These are phyloP conservation scores for Rhizopus arrhizus DNA, from an alignment of 371 early-diverging fungal genomes.

Conservation along the genomic window DNA sequence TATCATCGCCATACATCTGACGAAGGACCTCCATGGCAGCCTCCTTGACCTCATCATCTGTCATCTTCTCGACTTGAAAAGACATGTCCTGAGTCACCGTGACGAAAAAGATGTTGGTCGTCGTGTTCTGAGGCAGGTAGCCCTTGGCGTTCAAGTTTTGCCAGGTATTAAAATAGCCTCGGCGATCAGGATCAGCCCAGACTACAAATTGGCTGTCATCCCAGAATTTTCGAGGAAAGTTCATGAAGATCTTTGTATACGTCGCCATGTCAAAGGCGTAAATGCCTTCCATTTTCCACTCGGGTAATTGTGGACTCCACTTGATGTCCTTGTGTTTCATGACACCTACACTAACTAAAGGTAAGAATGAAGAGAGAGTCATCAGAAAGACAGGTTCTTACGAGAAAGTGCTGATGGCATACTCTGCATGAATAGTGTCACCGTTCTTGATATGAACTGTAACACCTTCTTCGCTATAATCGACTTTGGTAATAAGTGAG, in stretches of 20 bases:
- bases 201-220: conserved; percentile 46
- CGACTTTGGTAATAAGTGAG: conserved; percentile 39
- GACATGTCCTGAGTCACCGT: conserved; percentile 40
- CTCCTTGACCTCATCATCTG: conserved; percentile 30
- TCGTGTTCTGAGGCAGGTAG: conserved; percentile 27
- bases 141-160: conserved; percentile 40
- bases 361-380: neutral
- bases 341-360: conserved; percentile 39
- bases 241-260: conserved; percentile 53
- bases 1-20: conserved; percentile 39
- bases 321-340: conserved; percentile 43
- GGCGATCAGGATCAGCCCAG: conserved; percentile 42
- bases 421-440: conserved; percentile 44
- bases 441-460: conserved; percentile 34
- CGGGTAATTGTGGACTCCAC: conserved; percentile 44
- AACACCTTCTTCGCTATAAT: conserved; percentile 37
- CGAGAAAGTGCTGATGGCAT: conserved; percentile 54
- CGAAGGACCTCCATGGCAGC: conserved; percentile 38
- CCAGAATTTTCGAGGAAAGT: conserved; percentile 52
- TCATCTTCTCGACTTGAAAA: conserved; percentile 31
- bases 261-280: conserved; percentile 55
- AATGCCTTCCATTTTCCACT: conserved; percentile 50
- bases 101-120: conserved; percentile 39
- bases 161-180: conserved; percentile 41
- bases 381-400: conserved; percentile 15